A percentile compares a stretch with the other conserved stretches of the same genome.
These are phyloP conservation scores for Curvularia verruculosa DNA, from an alignment of 2,329 filamentous ascomycete genomes.

Conservation along the genomic window DNA sequence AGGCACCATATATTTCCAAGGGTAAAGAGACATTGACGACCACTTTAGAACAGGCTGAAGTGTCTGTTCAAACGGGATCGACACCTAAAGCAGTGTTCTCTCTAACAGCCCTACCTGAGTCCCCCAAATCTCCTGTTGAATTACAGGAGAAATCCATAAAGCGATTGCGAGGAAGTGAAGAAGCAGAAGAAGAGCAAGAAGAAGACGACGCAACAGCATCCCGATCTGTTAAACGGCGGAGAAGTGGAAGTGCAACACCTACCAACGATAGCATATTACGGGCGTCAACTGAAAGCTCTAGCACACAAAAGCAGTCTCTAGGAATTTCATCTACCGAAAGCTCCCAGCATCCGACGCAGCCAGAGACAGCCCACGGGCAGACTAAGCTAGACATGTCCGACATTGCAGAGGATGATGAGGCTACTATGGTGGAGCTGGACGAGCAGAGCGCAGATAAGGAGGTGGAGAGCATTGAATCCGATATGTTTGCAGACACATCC, in stretches of 20 bases:
- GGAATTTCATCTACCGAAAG: conserved; percentile 30
- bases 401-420: neutral
- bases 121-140: conserved; percentile 31
- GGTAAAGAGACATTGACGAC: conserved; percentile 14
- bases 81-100: conserved; percentile 24
- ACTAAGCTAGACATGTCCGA: conserved; percentile 9
- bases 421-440: conserved; percentile 7
- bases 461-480: conserved; percentile 23
- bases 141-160: conserved; percentile 30
- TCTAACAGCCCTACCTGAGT: conserved; percentile 31
- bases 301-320: conserved; percentile 25
- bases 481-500: conserved; percentile 14
- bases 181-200: conserved; percentile 8
- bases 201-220: neutral
- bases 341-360: conserved; percentile 16
- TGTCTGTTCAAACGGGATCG: conserved; percentile 5
- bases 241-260: conserved; percentile 18
- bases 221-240: conserved; percentile 26
- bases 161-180: conserved; percentile 24
- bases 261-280: neutral
- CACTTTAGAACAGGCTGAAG: conserved; percentile 9
- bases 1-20: conserved; percentile 23
- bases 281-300: neutral
- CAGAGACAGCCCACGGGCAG: conserved; percentile 10
- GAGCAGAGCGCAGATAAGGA: conserved; percentile 5